phyloP scores from a whole-genome alignment of 2,329 filamentous ascomycete genomes.

The Colletotrichum lini region DNA sequence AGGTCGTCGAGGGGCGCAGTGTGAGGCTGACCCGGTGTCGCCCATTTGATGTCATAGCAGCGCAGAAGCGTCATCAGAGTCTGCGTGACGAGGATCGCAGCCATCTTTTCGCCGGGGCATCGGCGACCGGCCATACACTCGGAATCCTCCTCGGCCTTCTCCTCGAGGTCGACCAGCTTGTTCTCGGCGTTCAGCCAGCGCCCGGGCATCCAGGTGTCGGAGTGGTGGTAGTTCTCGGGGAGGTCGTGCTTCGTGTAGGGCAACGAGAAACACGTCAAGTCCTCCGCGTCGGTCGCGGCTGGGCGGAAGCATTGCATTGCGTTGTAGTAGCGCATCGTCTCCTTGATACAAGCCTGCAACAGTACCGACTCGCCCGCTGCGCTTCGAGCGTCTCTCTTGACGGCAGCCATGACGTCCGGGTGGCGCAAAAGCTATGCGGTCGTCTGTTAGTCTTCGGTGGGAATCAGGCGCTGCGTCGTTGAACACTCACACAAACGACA shows the following conservation, averaged over 20 bases:
- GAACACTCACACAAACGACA: constrained; percentile 40
- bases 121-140: constrained; percentile 25
- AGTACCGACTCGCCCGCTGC: constrained; percentile 28
- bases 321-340: constrained; percentile 43
- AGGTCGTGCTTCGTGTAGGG: constrained; percentile 42
- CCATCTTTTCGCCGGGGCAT: constrained; percentile 39
- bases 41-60: constrained; percentile 43
- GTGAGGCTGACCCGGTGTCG: constrained; percentile 6
- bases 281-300: constrained; percentile 29
- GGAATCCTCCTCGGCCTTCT: constrained; percentile 3
- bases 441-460: not conserved
- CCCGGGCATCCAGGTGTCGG: constrained; percentile 41
- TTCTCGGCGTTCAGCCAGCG: constrained; percentile 43
- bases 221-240: constrained; percentile 30
- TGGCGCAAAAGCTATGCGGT: constrained; percentile 39
- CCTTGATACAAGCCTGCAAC: constrained; percentile 44
- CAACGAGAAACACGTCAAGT: constrained; percentile 40
- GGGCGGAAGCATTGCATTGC: constrained; percentile 32
- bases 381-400: constrained; percentile 41
- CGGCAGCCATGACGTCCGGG: constrained; percentile 40
- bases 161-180: constrained; percentile 29
- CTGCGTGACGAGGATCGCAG: constrained; percentile 29
- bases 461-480: no score
- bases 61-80: constrained; percentile 40
- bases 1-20: constrained; percentile 30